A percentile compares a stretch with the other conserved stretches of the same genome.
phyloP scores from a whole-genome alignment of 768 basidiomycete genomes.

The Dioszegia aurantiaca region DNA sequence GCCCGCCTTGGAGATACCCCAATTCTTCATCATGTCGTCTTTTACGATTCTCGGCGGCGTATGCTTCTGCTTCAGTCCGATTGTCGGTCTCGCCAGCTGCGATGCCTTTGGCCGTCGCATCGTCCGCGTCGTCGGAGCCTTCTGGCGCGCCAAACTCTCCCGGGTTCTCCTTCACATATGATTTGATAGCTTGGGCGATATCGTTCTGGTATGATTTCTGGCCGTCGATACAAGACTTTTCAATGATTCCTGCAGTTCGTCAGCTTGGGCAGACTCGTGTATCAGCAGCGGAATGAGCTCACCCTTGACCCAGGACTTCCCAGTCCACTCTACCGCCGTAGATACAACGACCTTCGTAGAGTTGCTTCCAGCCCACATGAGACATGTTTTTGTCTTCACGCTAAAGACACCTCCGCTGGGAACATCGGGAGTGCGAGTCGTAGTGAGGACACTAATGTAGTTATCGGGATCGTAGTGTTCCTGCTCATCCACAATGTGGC shows the following conservation, averaged over 20 bases:
- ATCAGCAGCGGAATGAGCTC: conserved; percentile 21
- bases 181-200: conserved; percentile 77
- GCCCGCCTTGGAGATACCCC: conserved; percentile 29
- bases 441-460: conserved; percentile 77
- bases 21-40: conserved; percentile 36
- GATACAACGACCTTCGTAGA: conserved; percentile 79
- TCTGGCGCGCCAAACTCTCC: conserved; percentile 77
- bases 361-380: conserved; percentile 84
- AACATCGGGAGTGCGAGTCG: conserved; percentile 88
- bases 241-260: conserved; percentile 72
- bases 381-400: conserved; percentile 89
- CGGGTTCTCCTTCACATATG: conserved; percentile 83
- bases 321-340: conserved; percentile 92
- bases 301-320: conserved; percentile 95
- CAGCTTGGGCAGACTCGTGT: not conserved
- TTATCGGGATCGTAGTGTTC: conserved; percentile 77
- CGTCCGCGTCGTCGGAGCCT: conserved; percentile 55
- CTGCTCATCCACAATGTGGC: conserved; percentile 86
- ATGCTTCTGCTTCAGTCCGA: conserved; percentile 27
- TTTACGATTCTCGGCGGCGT: conserved; percentile 30
- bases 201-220: conserved; percentile 82
- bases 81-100: conserved; percentile 10
- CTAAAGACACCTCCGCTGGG: conserved; percentile 89
- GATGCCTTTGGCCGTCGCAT: conserved; percentile 19
- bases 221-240: conserved; percentile 83